Conservation (phyloP, 768 basidiomycete genomes). For the Stropharia rugosoannulata region DNA sequence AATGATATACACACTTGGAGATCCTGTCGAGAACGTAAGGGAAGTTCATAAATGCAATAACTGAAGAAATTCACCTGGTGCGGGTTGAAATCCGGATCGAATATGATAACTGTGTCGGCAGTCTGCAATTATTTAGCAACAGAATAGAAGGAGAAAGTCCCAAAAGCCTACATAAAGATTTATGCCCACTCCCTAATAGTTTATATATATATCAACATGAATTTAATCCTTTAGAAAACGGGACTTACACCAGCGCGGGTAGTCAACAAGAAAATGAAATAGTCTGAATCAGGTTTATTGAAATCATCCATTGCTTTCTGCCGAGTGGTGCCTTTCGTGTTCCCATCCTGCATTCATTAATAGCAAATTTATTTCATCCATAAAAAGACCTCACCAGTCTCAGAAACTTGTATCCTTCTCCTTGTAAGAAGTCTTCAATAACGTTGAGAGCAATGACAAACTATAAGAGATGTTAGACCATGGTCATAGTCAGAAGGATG, state of each 20-base stretch:
- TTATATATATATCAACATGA: not conserved
- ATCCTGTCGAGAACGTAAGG: slow-evolving; percentile 45
- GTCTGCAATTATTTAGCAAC: slow-evolving; percentile 46
- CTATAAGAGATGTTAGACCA: slow-evolving; percentile 37
- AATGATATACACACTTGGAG: slow-evolving; percentile 64
- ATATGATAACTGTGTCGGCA: slow-evolving; percentile 92
- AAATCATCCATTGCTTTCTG: slow-evolving; percentile 96
- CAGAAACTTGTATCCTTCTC: slow-evolving; percentile 78
- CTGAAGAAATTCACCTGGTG: slow-evolving; percentile 60
- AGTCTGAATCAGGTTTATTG: slow-evolving; percentile 83
- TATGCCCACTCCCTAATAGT: slow-evolving; percentile 74
- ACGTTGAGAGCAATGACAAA: slow-evolving; percentile 87
- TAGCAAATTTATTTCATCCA: not conserved
- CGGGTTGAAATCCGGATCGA: slow-evolving; percentile 98
- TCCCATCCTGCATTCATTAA: slow-evolving; percentile 68
- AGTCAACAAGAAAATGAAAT: slow-evolving; percentile 89
- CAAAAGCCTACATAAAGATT: slow-evolving; percentile 58
- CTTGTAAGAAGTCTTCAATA: slow-evolving; percentile 84
- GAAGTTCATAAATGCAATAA: not conserved
- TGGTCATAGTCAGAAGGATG: not conserved
- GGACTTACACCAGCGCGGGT: slow-evolving; percentile 78
- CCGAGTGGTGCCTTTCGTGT: slow-evolving; percentile 78
- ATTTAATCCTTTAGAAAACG: not conserved
- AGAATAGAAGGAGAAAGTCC: not conserved
- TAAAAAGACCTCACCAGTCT: slow-evolving; percentile 54